Percentiles rank a stretch among this genome's conserved stretches.
Conservation (phyloP, 1,284 basidiomycete species). For the Trichosporon sp. region DNA sequence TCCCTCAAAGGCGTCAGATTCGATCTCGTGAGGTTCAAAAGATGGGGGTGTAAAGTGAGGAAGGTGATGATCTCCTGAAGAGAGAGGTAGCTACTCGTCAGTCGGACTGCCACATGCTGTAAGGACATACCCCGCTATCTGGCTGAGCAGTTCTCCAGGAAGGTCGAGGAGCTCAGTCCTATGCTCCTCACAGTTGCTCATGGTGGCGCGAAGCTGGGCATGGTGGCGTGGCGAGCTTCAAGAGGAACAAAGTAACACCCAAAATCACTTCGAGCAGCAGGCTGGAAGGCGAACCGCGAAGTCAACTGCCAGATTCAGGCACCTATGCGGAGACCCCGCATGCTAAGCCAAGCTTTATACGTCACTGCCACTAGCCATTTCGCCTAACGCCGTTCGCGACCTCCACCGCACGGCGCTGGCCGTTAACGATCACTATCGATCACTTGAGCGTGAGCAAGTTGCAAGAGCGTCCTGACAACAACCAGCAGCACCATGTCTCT, state of each 20-base stretch:
- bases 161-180: constrained; percentile 27
- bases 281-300: not conserved
- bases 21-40: constrained; percentile 29
- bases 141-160: constrained; percentile 34
- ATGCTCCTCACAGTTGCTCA: not conserved
- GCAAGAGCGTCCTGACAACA: not conserved
- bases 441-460: not conserved
- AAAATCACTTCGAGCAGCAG: not conserved
- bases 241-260: not conserved
- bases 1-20: constrained; percentile 35
- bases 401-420: not conserved
- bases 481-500: constrained; percentile 18
- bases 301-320: not conserved
- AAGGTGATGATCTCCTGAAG: constrained; percentile 30
- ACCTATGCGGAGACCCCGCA: not conserved
- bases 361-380: constrained; percentile 3
- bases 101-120: not conserved
- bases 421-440: not conserved
- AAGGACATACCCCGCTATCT: constrained; percentile 35
- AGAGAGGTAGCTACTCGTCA: constrained; percentile 27
- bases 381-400: not conserved
- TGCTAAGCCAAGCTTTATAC: not conserved
- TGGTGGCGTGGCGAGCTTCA: not conserved
- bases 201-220: not conserved
- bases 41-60: constrained; percentile 28